Evolutionary conservation across 352 stramenopile genomes (phyloP), one percentile per base, ranked within the genome.

Genomic region (Phytophthora sp.): DNA sequence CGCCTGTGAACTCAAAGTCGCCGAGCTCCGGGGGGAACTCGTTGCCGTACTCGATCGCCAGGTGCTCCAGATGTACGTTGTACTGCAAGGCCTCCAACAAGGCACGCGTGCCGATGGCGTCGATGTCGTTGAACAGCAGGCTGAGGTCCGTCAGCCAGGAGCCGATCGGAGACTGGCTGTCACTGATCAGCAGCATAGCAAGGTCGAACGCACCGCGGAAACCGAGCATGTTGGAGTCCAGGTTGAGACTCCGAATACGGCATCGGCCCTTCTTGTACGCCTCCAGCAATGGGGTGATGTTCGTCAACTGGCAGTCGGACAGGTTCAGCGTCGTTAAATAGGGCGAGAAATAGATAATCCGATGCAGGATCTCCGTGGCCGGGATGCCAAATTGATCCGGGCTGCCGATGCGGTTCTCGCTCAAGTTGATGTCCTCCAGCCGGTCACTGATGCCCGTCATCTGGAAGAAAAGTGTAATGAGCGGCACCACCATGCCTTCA

Each of bases 151-250:
- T 79, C 13, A 84, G 64, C 62, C 66, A 80, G 24, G 70, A 70
- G 27, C 53, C 69, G 15, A 74, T 54, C 12, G 67, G 59, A 24
- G 72, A 66, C 57, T 84, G 64, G 39, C 68, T 76, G 49, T 84
- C 72, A 42, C 74, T 80, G 63, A 84, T 84, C 30, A 84, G 57
- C 45, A 84, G 53, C 76, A 84, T 82, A n/a, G 76, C 76, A 21
- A 84, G 66, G 50, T 84, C 76, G 56, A 84, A 82, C 3, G 76
- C 72, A n/a, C 76, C 76, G 35, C 73, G 72, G 58, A 84, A 84
- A 26, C 76, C 76, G 26, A 84, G 69, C 49, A 82, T 76, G 53
- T 84, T 84, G 39, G 72, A 82, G 62, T 84, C 76, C 26, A 84
- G 45, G 54, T 82, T 82, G 24, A 84, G 69, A 28, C 41, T 66